Evolutionary conservation across 257 asterid genomes (phyloP).

Genomic region (Solanum piurae): DNA sequence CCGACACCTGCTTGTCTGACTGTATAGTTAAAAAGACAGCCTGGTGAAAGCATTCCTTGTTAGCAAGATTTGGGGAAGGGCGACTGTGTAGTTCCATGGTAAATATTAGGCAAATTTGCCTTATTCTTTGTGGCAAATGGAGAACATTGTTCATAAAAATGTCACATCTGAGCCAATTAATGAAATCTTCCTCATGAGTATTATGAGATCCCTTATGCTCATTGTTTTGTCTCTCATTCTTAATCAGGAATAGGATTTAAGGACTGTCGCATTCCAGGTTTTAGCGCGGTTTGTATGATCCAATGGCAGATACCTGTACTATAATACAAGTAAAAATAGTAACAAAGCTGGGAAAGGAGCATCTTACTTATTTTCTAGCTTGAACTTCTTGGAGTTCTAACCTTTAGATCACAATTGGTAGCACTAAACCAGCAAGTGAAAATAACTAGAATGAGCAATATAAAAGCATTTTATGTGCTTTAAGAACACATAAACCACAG

Average conservation of each 20-base stretch:
- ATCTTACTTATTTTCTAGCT: neutral
- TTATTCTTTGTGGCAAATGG: neutral
- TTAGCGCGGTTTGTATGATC: neutral
- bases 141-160: neutral
- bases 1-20: constrained; percentile 54
- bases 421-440: neutral
- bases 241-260: neutral
- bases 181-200: neutral
- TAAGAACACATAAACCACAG: neutral
- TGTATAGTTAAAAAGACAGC: neutral
- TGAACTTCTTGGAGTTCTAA: neutral
- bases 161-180: neutral
- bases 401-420: neutral
- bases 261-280: neutral
- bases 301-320: neutral
- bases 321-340: neutral
- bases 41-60: neutral
- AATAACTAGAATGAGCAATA: neutral
- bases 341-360: neutral
- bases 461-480: neutral
- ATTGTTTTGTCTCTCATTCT: neutral
- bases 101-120: constrained; percentile 1
- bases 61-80: neutral
- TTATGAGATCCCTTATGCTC: neutral
- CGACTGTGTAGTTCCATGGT: neutral